A percentile compares a stretch with the other conserved stretches of the same genome.
Evolutionary conservation across 1,284 basidiomycete genomes (phyloP).

Genomic region (Ceratobasidium sp.): DNA sequence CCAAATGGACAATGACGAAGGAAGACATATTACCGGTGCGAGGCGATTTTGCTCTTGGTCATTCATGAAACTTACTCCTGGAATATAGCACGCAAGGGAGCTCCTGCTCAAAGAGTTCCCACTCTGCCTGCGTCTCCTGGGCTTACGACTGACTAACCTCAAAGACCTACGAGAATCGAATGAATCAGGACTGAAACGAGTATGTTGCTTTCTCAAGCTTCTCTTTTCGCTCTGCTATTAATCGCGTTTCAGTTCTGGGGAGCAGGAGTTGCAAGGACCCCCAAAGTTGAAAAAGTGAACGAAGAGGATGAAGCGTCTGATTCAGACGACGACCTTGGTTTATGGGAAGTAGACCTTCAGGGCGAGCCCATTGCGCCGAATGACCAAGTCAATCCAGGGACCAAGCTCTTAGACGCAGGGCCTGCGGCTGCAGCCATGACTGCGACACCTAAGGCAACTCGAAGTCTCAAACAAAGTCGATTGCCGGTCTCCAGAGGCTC

Average conservation of each 20-base stretch:
- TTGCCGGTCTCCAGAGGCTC: slow-evolving; percentile 26
- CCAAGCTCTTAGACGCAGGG: background rate
- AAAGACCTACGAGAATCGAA: slow-evolving; percentile 74
- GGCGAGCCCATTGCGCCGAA: slow-evolving; percentile 25
- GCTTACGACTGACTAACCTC: slow-evolving; percentile 83
- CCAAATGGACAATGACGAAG: slow-evolving; percentile 77
- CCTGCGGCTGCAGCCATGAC: background rate
- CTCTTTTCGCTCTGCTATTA: slow-evolving; percentile 46
- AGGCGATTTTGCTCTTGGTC: background rate
- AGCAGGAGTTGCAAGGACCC: background rate
- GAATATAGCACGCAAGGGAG: slow-evolving; percentile 75
- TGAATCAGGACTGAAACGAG: slow-evolving; percentile 69
- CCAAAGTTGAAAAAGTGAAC: slow-evolving; percentile 8
- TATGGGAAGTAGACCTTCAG: slow-evolving; percentile 33
- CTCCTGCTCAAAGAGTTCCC: slow-evolving; percentile 84
- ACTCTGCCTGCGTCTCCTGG: slow-evolving; percentile 79
- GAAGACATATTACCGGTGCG: slow-evolving; percentile 78
- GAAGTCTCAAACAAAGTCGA: slow-evolving; percentile 13
- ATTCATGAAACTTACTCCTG: slow-evolving; percentile 37
- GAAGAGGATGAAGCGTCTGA: slow-evolving; percentile 7
- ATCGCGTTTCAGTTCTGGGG: slow-evolving; percentile 18
- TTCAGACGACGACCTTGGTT: slow-evolving; percentile 18
- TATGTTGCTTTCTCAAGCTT: slow-evolving; percentile 49
- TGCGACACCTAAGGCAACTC: background rate
- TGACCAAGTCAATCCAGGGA: background rate